Percentiles rank a stretch among this genome's conserved stretches.
Conservation (phyloP, 2,329 filamentous ascomycete genomes). For the Thielaviopsis musarum region DNA sequence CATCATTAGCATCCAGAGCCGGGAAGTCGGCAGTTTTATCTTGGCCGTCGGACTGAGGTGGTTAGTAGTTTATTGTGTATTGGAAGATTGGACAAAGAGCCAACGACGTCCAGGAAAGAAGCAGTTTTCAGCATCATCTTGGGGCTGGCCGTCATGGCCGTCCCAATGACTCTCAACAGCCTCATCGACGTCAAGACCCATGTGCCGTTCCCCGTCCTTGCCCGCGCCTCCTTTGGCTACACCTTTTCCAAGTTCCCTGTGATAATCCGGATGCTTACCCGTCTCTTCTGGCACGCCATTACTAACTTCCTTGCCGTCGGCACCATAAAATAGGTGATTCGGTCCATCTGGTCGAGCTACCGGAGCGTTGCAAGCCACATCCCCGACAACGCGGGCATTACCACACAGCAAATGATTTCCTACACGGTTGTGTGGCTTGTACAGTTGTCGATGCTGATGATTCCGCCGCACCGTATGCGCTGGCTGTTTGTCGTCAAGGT, state of each 20-base stretch:
- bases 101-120: background rate
- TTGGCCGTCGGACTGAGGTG: slow-evolving; percentile 16
- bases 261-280: slow-evolving; percentile 25
- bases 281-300: slow-evolving; percentile 45
- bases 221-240: slow-evolving; percentile 22
- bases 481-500: slow-evolving; percentile 38
- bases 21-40: slow-evolving; percentile 15
- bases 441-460: slow-evolving; percentile 36
- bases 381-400: slow-evolving; percentile 33
- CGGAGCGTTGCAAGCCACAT: slow-evolving; percentile 34
- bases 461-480: slow-evolving; percentile 36
- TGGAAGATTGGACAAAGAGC: background rate
- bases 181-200: background rate
- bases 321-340: slow-evolving; percentile 26
- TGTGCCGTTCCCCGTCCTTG: slow-evolving; percentile 10
- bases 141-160: background rate
- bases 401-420: slow-evolving; percentile 36
- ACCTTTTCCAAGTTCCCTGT: slow-evolving; percentile 21
- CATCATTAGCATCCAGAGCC: slow-evolving; percentile 15
- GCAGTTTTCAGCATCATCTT: background rate
- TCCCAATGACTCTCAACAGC: background rate
- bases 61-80: slow-evolving; percentile 19
- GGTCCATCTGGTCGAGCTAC: slow-evolving; percentile 38
- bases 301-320: slow-evolving; percentile 47
- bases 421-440: slow-evolving; percentile 42